Evolutionary conservation across 163 green algal species (phyloP).

Genomic region (Chloromonas sp.): DNA sequence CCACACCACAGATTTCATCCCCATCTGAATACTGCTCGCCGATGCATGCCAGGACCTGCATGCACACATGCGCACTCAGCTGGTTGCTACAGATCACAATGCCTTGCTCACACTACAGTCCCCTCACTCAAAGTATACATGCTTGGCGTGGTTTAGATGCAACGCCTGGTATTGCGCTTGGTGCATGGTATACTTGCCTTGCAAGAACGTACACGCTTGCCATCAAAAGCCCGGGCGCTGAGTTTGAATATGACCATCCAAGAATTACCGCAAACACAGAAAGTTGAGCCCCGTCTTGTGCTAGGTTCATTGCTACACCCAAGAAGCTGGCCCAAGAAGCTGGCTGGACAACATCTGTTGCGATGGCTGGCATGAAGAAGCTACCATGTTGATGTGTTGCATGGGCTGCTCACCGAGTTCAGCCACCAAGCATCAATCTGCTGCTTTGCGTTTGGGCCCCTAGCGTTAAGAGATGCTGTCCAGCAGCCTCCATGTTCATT

Average conservation of each 20-base stretch:
- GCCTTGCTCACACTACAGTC: background rate
- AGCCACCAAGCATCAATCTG: conserved; percentile 91
- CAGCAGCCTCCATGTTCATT: conserved; percentile 90
- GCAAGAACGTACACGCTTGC: no score
- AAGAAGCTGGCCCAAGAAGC: no score
- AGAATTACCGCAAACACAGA: no score
- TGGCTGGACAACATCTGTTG: no score
- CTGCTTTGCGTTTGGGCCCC: conserved; percentile 49
- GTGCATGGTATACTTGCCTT: no score
- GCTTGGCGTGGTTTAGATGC: background rate
- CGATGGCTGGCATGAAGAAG: no score
- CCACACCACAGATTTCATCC: conserved; percentile 92
- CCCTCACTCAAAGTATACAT: background rate
- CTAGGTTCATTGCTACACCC: no score
- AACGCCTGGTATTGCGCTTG: no score
- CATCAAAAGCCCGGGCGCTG: no score
- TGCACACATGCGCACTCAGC: background rate
- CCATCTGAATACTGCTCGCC: conserved; percentile 96
- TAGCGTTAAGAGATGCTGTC: conserved; percentile 74
- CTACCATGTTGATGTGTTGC: no score
- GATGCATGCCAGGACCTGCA: conserved; percentile 90
- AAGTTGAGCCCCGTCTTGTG: no score
- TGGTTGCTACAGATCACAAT: background rate
- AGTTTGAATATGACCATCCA: no score
- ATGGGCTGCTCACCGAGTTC: conserved; percentile 57